These are phyloP conservation scores for Hypoxylon sp. DNA, from an alignment of 2,329 filamentous ascomycete genomes.

Conservation along the genomic window DNA sequence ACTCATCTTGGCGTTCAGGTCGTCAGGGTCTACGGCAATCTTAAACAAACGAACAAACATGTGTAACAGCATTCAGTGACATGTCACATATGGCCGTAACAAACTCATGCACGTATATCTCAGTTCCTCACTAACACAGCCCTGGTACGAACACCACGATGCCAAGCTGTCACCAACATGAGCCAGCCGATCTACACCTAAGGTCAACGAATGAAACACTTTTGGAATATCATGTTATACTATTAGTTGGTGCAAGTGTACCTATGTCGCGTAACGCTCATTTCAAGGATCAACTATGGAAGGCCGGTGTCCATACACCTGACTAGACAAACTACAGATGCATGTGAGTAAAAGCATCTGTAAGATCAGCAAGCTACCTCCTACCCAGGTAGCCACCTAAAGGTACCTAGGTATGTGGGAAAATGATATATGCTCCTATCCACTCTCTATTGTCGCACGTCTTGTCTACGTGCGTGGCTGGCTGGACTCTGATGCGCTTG, in stretches of 20 bases:
- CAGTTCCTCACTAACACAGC: background rate
- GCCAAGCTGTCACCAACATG: background rate
- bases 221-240: background rate
- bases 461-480: too few relatives aligned
- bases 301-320: background rate
- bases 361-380: background rate
- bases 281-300: too few relatives aligned
- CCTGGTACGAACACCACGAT: conserved; percentile 6
- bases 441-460: too few relatives aligned
- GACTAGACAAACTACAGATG: background rate
- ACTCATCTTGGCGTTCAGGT: background rate
- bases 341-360: background rate
- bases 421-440: too few relatives aligned
- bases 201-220: background rate
- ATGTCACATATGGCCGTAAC: background rate
- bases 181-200: background rate
- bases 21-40: background rate
- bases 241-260: background rate
- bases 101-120: conserved; percentile 6
- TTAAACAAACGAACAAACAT: background rate
- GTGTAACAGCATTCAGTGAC: background rate
- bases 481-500: background rate
- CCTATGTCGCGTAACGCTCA: too few relatives aligned
- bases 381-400: too few relatives aligned
- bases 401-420: too few relatives aligned